Evolutionary conservation across 169 alveolate species (phyloP).

Genomic region (Amoebophrya sp.): DNA sequence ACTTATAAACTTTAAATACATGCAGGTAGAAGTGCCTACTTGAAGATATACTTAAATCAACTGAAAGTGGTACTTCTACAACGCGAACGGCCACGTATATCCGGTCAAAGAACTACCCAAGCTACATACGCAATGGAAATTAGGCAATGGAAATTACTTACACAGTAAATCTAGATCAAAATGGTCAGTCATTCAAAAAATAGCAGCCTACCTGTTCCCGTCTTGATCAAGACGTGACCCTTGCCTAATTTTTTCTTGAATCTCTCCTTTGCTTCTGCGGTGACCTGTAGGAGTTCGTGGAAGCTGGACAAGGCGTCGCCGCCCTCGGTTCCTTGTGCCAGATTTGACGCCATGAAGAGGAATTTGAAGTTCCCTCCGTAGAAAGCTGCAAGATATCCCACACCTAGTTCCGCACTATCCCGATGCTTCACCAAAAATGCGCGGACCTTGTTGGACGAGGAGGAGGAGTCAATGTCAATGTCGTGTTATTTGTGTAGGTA

Average conservation of each 20-base stretch:
- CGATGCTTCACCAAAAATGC: not conserved
- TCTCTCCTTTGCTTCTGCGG: not conserved
- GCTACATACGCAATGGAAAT: no score
- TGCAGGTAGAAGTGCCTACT: not conserved
- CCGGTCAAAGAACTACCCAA: no score
- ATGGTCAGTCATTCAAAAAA: not conserved
- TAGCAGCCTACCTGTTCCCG: not conserved
- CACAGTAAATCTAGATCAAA: not conserved
- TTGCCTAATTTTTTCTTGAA: not conserved
- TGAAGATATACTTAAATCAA: not conserved
- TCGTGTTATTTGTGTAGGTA: no score
- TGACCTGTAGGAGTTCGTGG: not conserved
- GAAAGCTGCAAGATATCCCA: not conserved
- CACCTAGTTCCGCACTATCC: not conserved
- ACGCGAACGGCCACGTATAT: no score
- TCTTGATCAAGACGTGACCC: not conserved
- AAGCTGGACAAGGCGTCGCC: not conserved
- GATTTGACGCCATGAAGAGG: not conserved
- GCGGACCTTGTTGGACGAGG: not conserved
- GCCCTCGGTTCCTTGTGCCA: not conserved
- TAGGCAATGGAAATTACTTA: not conserved
- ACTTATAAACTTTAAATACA: not conserved
- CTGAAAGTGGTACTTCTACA: not conserved
- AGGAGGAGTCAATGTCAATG: not conserved
- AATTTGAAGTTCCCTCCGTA: constrained; percentile 1